Base-by-base conservation (phyloP, 1,284 basidiomycete genomes). In the Cutaneotrichosporon spelunceum region DNA sequence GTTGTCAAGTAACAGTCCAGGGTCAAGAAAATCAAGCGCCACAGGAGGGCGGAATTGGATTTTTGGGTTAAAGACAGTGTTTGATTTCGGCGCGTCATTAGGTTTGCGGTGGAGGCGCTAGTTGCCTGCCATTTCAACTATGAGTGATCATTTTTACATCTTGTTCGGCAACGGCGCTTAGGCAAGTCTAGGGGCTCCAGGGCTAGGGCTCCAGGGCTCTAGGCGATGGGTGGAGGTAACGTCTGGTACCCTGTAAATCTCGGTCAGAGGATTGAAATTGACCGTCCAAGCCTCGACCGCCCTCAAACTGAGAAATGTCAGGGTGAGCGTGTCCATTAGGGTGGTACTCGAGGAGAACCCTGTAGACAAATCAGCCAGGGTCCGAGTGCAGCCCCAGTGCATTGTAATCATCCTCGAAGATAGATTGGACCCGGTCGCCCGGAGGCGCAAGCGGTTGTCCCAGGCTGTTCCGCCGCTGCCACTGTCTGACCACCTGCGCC, bases 251-350 rank as follows among this genome's bases (percentile, higher is more conserved):
- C 39, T 42, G 39, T 2, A 42, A 42, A 42, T 42, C 39, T 42
- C 5, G 16, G 4, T 19, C 19, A n/a, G 36, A 39, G 13, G 2
- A 14, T 13, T 14, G 16, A 16, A 13, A 39, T 14, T 39, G 36
- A 16, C 14, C 14, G 13, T 16, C 36, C 16, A n/a, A 21, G 39
- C n/a, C 3, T n/a, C 39, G 13, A 33, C 30, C 30, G n/a, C 39
- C 39, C 39, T 42, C 39, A 42, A 42, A 42, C 39, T 42, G 39
- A n/a, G 39, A 42, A 42, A 42, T 42, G 39, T 42, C 39, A 42
- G 39, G 39, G 36, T 39, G 14, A 39, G 14, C 5, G 36, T 13
- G n/a, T n/a, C n/a, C n/a, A n/a, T n/a, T n/a, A n/a, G n/a, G n/a
- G n/a, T n/a, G n/a, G n/a, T 33, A 33, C 30, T 33, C 30, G 2